Evolutionary conservation across 2,329 filamentous ascomycete species (phyloP), one percentile per base, ranked within the genome.

Genomic region (Pseudopyrenochaeta lycopersici): DNA sequence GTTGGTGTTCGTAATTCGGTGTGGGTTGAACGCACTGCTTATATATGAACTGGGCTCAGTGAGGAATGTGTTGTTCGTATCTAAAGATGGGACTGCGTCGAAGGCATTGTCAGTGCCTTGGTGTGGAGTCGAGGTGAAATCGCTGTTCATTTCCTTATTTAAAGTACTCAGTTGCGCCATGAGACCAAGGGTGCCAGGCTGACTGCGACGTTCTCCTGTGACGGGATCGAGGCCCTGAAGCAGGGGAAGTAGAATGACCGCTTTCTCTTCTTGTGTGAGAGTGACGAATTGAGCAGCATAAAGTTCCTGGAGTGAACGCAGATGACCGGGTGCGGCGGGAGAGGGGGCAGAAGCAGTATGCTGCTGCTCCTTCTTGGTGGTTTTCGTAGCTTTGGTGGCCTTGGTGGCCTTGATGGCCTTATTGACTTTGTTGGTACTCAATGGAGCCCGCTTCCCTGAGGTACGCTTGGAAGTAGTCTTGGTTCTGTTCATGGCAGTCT

Each of bases 141-240:
- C 33, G 23, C 18, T 31, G 29, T 6, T 2, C 29, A 33, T 7
- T 20, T 10, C 30, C 11, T 27, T 1, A 31, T 40, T 18, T 2
- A 38, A 9, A 4, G 18, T 18, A 18, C 17, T 29, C 18, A 17
- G 17, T 27, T 18, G 21, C 17, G 7, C 27, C 10, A 15, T 35
- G 30, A 18, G 35, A 21, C 20, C 40, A 15, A 50, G 14, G 2
- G 40, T 31, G 20, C 47, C 47, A 11, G 47, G 31, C 17, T 10
- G 35, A 5, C 30, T 15, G 2, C 45, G 29, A 27, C 30, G 39
- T 6, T 17, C 7, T 10, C 57, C 57, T 4, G 54, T 61, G 12
- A n/a, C 23, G 2, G 66, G 67, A 14, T 70, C 52, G 7, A 61
- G 42, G 10, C 61, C 61, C 5, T 60, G 51, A 7, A 68, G 49